phyloP scores from a whole-genome alignment of 805 yeast genomes.

The Phaffomyces antillensis region DNA sequence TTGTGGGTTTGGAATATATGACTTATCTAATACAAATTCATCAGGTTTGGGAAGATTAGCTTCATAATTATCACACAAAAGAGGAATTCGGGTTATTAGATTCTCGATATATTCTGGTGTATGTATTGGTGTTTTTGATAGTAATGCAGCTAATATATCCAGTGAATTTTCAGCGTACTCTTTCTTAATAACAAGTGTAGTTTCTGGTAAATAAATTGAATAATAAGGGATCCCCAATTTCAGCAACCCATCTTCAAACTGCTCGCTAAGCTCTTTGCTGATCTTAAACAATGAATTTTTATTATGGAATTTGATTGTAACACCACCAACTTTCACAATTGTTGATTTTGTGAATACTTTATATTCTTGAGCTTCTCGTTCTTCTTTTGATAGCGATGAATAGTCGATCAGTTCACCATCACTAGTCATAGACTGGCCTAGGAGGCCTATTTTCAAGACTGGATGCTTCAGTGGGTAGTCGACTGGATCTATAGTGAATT shows the following conservation, averaged over 20 bases:
- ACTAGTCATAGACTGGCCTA: constrained; percentile 7
- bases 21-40: constrained; percentile 18
- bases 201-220: constrained; percentile 12
- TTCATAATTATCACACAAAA: constrained; percentile 15
- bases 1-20: constrained; percentile 16
- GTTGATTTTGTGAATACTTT: constrained; percentile 2
- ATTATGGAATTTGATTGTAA: constrained; percentile 12
- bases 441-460: constrained; percentile 2
- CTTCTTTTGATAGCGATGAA: background rate
- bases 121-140: constrained; percentile 25
- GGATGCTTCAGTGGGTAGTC: constrained; percentile 10
- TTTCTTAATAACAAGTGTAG: constrained; percentile 23
- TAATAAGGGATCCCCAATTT: constrained; percentile 24
- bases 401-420: constrained; percentile 2
- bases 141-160: constrained; percentile 27
- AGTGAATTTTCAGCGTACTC: constrained; percentile 16
- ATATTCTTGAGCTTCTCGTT: constrained; percentile 1
- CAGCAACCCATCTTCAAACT: constrained; percentile 10
- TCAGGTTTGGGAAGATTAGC: constrained; percentile 20
- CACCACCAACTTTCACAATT: constrained; percentile 14
- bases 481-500: constrained; percentile 5
- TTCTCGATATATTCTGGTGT: constrained; percentile 17
- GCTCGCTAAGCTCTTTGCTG: constrained; percentile 7
- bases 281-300: constrained; percentile 9
- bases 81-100: constrained; percentile 10